A percentile compares a stretch with the other conserved stretches of the same genome.
Conservation (phyloP, 106 monocot genomes). For the Dendrobium chrysotoxum region DNA sequence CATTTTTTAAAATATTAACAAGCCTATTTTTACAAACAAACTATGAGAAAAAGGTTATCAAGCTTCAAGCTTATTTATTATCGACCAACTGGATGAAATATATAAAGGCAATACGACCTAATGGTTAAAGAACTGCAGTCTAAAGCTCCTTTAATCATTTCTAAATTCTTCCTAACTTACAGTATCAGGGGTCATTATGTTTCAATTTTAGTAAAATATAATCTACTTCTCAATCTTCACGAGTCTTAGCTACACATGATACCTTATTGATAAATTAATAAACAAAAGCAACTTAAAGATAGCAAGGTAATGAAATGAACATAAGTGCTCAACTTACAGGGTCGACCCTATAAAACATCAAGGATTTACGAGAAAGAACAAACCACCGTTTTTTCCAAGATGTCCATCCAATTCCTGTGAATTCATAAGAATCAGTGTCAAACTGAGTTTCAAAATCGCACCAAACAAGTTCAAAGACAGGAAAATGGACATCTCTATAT, state of each 20-base stretch:
- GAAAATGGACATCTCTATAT: background rate
- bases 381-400: conserved; percentile 14
- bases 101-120: background rate
- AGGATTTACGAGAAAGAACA: conserved; percentile 11
- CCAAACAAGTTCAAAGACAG: background rate
- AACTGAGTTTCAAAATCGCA: background rate
- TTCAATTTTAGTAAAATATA: background rate
- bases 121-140: background rate
- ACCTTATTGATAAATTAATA: conserved; percentile 1
- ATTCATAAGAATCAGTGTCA: background rate
- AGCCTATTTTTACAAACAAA: background rate
- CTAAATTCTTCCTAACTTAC: background rate
- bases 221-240: background rate
- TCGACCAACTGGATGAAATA: background rate
- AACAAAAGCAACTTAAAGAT: background rate
- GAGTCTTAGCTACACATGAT: background rate
- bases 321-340: conserved; percentile 7
- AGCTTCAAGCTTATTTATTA: background rate
- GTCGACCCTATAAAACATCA: conserved; percentile 7
- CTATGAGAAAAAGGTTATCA: background rate
- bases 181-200: background rate
- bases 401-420: conserved; percentile 10
- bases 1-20: background rate
- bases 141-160: background rate
- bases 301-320: background rate